Conservation (phyloP, 345 rosid genomes). For the Leavenworthia alabamica region DNA sequence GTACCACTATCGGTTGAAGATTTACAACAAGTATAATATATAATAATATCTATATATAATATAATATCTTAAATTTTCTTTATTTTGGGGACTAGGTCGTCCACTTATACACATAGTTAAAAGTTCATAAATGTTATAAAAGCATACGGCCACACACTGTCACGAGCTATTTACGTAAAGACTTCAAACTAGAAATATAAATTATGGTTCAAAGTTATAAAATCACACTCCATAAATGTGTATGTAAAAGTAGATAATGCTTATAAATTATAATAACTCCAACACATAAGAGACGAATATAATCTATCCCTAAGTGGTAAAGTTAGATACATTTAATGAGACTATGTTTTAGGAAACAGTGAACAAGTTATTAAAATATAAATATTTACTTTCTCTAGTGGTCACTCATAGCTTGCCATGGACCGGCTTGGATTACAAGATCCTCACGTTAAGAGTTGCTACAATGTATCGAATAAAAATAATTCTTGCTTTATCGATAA, state of each 20-base stretch:
- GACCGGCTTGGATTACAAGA: slow-evolving; percentile 4
- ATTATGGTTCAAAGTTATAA: neutral
- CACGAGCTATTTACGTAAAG: neutral
- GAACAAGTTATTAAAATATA: neutral
- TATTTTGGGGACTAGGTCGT: slow-evolving; percentile 7
- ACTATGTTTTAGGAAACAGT: neutral
- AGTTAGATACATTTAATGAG: neutral
- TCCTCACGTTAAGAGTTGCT: neutral
- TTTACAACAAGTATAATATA: neutral
- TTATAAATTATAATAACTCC: slow-evolving; percentile 17
- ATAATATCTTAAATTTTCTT: neutral
- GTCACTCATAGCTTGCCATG: neutral
- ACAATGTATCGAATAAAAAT: neutral
- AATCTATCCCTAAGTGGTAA: slow-evolving; percentile 15
- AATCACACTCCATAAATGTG: neutral
- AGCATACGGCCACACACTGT: neutral
- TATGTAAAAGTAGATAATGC: neutral
- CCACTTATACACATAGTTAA: slow-evolving; percentile 1
- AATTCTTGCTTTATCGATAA: no score
- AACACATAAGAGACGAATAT: slow-evolving; percentile 27
- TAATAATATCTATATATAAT: slow-evolving; percentile 10
- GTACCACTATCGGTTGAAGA: slow-evolving; percentile 13
- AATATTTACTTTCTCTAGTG: slow-evolving; percentile 8
- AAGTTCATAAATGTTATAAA: neutral
- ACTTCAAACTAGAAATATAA: neutral